Base-by-base conservation (phyloP, 2,329 filamentous ascomycete species). In the Fusarium sp. region DNA sequence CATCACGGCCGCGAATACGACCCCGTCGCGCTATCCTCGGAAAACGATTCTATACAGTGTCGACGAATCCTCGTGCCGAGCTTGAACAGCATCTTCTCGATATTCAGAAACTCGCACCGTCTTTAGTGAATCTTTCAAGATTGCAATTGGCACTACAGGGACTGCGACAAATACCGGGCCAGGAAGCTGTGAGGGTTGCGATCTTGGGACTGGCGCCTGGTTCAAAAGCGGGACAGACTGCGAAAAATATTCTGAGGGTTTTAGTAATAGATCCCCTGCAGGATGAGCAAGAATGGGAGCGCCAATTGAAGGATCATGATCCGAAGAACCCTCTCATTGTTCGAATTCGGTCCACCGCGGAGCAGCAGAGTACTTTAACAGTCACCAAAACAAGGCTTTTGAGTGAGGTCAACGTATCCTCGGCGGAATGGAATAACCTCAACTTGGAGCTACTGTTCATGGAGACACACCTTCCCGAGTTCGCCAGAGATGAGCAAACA, bases 121-220 rank as follows among this genome's bases (percentile, higher is more conserved):
- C 85, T 64, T 87, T 90, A 74, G 86, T 93, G 58, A 92, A 92
- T 76, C 85, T 91, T n/a, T 89, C 92, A 35, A 86, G 91, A 61
- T 79, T 95, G 49, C 91, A 93, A 80, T 87, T 95, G 74, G 93
- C 92, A 17, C 82, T 94, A 27, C 87, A 89, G 70, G 90, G 92
- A 27, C 79, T 92, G 65, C 85, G 87, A 38, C 88, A 91, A 76
- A 77, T 80, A 4, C 81, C 87, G 0, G 90, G 90, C 7, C 78
- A 85, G 39, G 90, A 91, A 78, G 84, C 87, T 4, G 84, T 91
- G 36, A 84, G 89, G 22, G 83, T 92, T 62, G 89, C 89, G 18
- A 83, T 92, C 50, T 79, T 91, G 12, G 87, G 86, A 14, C 77
- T 90, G 33, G 79, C 76, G 20, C 77, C 80, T 50, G 82, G 79